Conservation (phyloP, 2,329 filamentous ascomycete genomes). For the Fusarium sterilihyphosum region DNA sequence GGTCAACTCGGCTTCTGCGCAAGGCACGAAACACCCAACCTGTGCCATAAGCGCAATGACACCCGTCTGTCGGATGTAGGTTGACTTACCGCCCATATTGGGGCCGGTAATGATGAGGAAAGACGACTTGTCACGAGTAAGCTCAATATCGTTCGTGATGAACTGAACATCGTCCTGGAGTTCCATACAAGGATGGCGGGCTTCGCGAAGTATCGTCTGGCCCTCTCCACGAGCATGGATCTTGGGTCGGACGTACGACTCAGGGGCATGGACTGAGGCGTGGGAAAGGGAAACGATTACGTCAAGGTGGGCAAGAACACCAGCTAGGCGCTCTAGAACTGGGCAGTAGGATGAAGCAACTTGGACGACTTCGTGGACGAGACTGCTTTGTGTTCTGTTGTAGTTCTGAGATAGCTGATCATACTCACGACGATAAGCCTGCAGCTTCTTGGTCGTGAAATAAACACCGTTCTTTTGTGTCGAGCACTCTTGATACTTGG, state of each 20-base stretch:
- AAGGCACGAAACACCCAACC: slow-evolving; percentile 95
- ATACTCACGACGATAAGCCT: slow-evolving; percentile 85
- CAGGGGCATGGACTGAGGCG: slow-evolving; percentile 90
- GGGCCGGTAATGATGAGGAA: slow-evolving; percentile 98
- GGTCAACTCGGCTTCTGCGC: slow-evolving; percentile 86
- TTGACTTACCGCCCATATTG: slow-evolving; percentile 99
- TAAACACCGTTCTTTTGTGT: slow-evolving; percentile 99
- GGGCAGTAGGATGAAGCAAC: slow-evolving; percentile 96
- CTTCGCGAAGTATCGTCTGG: slow-evolving; percentile 89
- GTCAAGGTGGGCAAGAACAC: slow-evolving; percentile 90
- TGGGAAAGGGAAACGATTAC: slow-evolving; percentile 96
- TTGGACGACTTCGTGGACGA: slow-evolving; percentile 91
- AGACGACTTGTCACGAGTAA: slow-evolving; percentile 80
- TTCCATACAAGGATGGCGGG: slow-evolving; percentile 96
- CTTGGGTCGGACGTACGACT: slow-evolving; percentile 88
- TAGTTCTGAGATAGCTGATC: slow-evolving; percentile 95
- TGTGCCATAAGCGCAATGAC: slow-evolving; percentile 98
- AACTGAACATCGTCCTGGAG: slow-evolving; percentile 99
- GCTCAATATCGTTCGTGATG: slow-evolving; percentile 94
- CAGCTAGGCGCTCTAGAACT: slow-evolving; percentile 88
- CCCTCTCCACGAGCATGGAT: slow-evolving; percentile 90
- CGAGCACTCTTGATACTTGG: slow-evolving; percentile 90
- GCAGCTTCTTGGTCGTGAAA: slow-evolving; percentile 88
- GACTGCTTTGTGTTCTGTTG: slow-evolving; percentile 89
- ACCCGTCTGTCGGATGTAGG: slow-evolving; percentile 96